Base-by-base conservation (phyloP, 805 yeast genomes). In the Kuraishia cidri region DNA sequence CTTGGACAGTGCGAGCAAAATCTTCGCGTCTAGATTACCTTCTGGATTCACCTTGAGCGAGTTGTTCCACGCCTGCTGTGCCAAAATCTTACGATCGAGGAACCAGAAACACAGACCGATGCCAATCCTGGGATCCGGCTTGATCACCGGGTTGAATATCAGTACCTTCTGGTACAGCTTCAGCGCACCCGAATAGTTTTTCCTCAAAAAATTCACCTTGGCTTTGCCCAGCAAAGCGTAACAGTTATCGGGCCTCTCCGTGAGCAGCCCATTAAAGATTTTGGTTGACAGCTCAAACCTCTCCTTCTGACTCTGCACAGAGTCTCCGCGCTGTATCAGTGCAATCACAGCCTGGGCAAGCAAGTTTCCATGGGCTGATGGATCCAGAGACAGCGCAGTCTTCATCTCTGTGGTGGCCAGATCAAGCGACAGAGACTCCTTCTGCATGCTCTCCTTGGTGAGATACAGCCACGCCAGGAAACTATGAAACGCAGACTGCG, bases 81-180 rank as follows among this genome's bases (percentile, higher is more conserved):
- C 97, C 62, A 85, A 70, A 32, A 69, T 70, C 41, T 73, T 71
- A 52, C 85, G 94, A 33, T 80, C 80, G 39, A 92, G 61, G 38
- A 73, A 73, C 97, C 97, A 92, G 51, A 79, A 90, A 55, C 97
- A 88, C 42, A 92, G 61, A 23, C 98, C 99, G 39, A 90, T 75
- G 19, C 97, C 99, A 38, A 92, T 70, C 55, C 99, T 69, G 13
- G 97, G 94, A 58, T 90, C 97, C 4, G 97, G 97, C 44, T 72
- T 71, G 44, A 81, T 60, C 24, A 80, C 52, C 2, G 97, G 97
- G 40, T 86, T 79, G 31, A 78, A 64, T 22, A 79, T 67, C 42
- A 92, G 63, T 6, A 83, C 78, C 41, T 80, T 82, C 62, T 92
- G 99, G 57, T 84, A 92, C 21, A 83, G 54, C 51, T 79, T 79